Evolutionary conservation across 345 rosid species (phyloP).

Genomic region (Populus ilicifolia): DNA sequence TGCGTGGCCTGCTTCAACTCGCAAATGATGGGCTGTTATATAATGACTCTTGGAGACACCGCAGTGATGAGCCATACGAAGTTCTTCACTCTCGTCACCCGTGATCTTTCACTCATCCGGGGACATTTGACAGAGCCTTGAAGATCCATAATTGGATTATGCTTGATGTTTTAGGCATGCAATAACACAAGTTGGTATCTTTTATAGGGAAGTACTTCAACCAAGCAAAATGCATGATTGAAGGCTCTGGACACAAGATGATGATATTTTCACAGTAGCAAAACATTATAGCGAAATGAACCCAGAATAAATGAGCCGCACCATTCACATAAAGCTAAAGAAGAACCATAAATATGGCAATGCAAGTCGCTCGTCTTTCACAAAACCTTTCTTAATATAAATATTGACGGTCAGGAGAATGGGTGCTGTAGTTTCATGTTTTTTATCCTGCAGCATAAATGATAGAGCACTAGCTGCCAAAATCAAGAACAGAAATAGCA

Average conservation of each 20-base stretch:
- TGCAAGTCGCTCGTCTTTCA: background rate
- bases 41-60: background rate
- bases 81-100: background rate
- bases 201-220: constrained; percentile 3
- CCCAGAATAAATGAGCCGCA: background rate
- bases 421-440: background rate
- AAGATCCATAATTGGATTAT: background rate
- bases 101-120: background rate
- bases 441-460: background rate
- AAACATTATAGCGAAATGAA: too few species aligned
- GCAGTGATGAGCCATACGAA: background rate
- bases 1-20: constrained; percentile 90
- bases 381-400: background rate
- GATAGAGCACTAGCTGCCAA: background rate
- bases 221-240: background rate
- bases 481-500: background rate
- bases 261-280: too few species aligned
- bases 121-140: background rate
- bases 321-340: background rate
- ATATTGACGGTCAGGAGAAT: background rate
- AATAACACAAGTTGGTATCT: background rate
- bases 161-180: background rate
- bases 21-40: constrained; percentile 28
- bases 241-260: too few species aligned
- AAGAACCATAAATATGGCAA: background rate